phyloP scores from a whole-genome alignment of 192 early-diverging fungal species.

The Mortierella antarctica region DNA sequence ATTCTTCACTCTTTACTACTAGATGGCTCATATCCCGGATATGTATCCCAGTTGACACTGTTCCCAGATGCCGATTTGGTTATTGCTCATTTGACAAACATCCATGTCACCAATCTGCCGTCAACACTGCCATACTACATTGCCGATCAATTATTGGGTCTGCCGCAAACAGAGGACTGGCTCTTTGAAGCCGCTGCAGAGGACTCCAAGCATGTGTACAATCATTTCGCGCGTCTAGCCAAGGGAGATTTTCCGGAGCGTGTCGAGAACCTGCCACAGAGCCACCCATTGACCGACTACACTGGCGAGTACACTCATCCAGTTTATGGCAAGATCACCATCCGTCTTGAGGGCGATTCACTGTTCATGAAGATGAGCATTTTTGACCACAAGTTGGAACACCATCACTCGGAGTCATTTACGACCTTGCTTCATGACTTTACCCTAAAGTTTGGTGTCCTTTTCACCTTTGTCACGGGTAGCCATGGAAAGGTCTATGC shows the following conservation, averaged over 20 bases:
- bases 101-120: neutral
- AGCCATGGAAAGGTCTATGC: neutral
- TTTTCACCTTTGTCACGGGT: conserved; percentile 13
- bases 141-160: conserved; percentile 20
- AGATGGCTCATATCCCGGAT: conserved; percentile 22
- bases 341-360: neutral
- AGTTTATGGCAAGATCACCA: conserved; percentile 8
- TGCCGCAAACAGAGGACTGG: conserved; percentile 27
- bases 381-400: conserved; percentile 14
- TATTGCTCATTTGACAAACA: conserved; percentile 19
- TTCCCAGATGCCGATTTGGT: conserved; percentile 33
- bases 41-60: conserved; percentile 14
- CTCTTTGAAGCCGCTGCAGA: neutral
- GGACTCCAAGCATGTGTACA: neutral
- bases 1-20: neutral
- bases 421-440: neutral
- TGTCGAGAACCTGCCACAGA: conserved; percentile 14
- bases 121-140: conserved; percentile 4
- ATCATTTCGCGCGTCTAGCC: neutral
- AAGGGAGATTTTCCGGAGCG: conserved; percentile 13
- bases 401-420: conserved; percentile 27
- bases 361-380: neutral
- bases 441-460: neutral
- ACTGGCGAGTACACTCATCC: conserved; percentile 17
- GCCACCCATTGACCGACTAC: conserved; percentile 6